Base-by-base conservation (phyloP, 768 basidiomycete genomes). In the Cyathus striatus region DNA sequence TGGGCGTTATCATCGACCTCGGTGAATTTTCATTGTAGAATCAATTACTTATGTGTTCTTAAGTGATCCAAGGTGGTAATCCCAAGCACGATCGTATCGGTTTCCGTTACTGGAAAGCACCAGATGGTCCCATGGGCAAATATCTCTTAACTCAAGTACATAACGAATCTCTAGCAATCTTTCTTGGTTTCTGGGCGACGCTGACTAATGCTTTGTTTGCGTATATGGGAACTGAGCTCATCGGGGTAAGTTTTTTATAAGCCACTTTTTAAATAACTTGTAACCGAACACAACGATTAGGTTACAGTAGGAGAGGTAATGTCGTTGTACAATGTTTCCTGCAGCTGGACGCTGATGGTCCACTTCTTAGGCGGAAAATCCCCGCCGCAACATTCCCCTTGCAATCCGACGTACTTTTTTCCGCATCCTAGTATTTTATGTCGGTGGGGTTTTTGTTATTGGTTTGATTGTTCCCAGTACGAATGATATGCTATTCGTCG, bases 201-300 rank as follows among this genome's bases (percentile, higher is more conserved):
- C 61, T 87, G 35, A 81, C 78, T 37, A 88, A 82, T 48, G 85
- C 81, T 20, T 66, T 84, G 3, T 88, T 89, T 61, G 81, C 84
- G 12, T 82, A 76, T 57, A 77, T 81, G 45, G 83, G 85, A 23
- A 90, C 86, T 16, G 86, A 90, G 59, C 68, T 87, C 14, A 79
- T 90, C 45, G 86, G 86, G 55, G 78, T 86, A 45, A 21, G 76
- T 66, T n/a, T 58, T 62, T 34, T 9, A 27, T 13, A 23, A 17
- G 6, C 6, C n/a, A 30, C 17, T 30, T n/a, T 24, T 13, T 43
- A 18, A 25, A 3, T 12, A 35, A 30, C 23, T 17, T 26, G 12
- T 17, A n/a, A 14, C 37, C 23, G 43, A 17, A 43, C 35, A 18
- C 17, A 12, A 12, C 17, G 25, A 37, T 23, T 24, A 64, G 64